Conservation (phyloP, 345 rosid species). For the Pistacia atlantica region DNA sequence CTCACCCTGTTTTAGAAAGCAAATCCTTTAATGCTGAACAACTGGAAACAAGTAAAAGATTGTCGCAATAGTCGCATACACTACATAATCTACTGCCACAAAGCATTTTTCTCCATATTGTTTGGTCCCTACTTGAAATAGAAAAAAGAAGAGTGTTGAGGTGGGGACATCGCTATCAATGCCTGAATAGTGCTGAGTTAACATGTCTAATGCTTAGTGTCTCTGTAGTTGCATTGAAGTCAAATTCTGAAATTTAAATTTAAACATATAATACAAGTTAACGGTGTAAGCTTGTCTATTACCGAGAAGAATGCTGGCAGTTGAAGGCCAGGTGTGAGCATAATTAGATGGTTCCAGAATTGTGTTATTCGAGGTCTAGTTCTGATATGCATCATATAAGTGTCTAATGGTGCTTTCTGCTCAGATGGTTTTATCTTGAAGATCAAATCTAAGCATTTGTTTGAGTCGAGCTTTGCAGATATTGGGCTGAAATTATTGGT, state of each 20-base stretch:
- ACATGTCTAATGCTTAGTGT: background rate
- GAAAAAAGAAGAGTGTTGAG: background rate
- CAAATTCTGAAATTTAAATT: background rate
- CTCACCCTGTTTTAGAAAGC: background rate
- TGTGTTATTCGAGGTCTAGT: background rate
- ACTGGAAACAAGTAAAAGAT: background rate
- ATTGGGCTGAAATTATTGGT: constrained; percentile 1
- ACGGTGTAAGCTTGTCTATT: background rate
- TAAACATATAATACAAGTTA: background rate
- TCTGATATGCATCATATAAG: no score
- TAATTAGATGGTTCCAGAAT: background rate
- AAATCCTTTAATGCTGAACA: background rate
- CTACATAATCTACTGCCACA: background rate
- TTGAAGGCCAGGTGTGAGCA: constrained; percentile 1
- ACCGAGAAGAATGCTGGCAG: background rate
- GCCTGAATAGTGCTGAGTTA: background rate
- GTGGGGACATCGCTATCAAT: background rate
- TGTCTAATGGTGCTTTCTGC: background rate
- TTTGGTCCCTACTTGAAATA: background rate
- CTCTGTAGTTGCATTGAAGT: background rate
- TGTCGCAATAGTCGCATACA: background rate
- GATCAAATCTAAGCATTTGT: background rate
- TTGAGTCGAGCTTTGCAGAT: background rate
- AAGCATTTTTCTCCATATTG: background rate
- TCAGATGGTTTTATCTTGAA: background rate